A percentile compares a stretch with the other conserved stretches of the same genome.
Conservation (phyloP, 805 yeast genomes). For the Clavispora fructus region DNA sequence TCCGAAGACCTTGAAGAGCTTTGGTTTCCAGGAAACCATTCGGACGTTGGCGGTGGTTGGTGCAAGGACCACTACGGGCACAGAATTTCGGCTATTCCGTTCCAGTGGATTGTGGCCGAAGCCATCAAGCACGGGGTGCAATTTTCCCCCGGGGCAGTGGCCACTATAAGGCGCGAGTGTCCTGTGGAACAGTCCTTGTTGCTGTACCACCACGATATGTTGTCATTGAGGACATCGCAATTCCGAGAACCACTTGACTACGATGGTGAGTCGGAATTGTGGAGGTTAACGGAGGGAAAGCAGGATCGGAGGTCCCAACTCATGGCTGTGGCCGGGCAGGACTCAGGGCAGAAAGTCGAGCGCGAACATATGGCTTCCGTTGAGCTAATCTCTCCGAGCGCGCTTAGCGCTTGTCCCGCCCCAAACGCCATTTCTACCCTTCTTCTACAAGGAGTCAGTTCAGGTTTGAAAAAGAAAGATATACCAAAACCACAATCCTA, state of each 20-base stretch:
- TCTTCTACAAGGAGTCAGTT: too few relatives aligned
- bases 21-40: conserved; percentile 69
- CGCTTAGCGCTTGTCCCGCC: too few relatives aligned
- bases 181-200: conserved; percentile 38
- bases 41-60: conserved; percentile 72
- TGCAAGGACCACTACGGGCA: conserved; percentile 40
- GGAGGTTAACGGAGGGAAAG: neutral
- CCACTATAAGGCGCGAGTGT: conserved; percentile 11
- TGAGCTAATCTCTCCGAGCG: too few relatives aligned
- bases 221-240: conserved; percentile 16
- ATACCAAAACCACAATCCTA: neutral
- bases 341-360: too few relatives aligned
- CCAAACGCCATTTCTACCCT: too few relatives aligned
- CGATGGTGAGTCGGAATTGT: neutral
- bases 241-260: neutral
- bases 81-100: conserved; percentile 43
- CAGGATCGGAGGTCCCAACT: too few relatives aligned
- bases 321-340: too few relatives aligned
- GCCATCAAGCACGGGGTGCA: conserved; percentile 46
- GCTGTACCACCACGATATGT: conserved; percentile 50
- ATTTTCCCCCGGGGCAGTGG: neutral
- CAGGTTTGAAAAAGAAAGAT: neutral
- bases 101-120: conserved; percentile 58
- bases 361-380: too few relatives aligned
- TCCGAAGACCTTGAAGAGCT: conserved; percentile 41